phyloP scores from a whole-genome alignment of 495 filamentous ascomycete genomes.

The Penicillium manginii region DNA sequence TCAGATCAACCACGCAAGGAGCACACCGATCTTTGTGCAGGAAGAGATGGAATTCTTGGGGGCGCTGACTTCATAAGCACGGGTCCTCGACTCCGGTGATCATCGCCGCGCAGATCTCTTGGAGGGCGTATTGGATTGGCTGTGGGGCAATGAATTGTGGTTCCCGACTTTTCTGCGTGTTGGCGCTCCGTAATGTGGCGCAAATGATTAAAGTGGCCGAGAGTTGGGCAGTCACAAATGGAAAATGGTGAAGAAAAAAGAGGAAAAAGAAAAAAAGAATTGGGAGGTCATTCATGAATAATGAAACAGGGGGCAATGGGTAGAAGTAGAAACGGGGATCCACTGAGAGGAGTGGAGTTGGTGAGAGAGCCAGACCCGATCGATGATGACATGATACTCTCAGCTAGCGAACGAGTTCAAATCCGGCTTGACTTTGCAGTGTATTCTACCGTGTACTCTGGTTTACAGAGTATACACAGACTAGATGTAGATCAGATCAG shows the following conservation, averaged over 20 bases:
- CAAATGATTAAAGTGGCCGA: background rate
- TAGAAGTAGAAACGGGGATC: background rate
- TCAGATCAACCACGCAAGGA: constrained; percentile 23
- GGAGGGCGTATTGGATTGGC: constrained; percentile 21
- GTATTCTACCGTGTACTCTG: background rate
- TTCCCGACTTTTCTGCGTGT: constrained; percentile 5
- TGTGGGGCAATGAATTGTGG: constrained; percentile 11
- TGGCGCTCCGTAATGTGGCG: constrained; percentile 5
- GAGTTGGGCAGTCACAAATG: background rate
- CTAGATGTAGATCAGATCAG: background rate
- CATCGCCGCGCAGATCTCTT: constrained; percentile 30
- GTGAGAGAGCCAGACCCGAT: constrained; percentile 12
- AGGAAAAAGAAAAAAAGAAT: background rate
- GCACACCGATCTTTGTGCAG: constrained; percentile 28
- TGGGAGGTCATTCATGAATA: background rate
- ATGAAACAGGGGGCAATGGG: constrained; percentile 3
- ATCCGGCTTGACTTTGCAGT: constrained; percentile 19
- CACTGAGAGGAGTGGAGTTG: background rate
- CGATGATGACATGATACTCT: constrained; percentile 36
- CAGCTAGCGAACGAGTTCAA: too few species aligned
- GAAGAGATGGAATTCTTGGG: constrained; percentile 27
- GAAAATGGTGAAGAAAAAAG: background rate
- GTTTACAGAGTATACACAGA: background rate
- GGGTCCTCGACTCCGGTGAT: constrained; percentile 28
- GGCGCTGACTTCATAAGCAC: constrained; percentile 35